These are phyloP conservation scores for Diaporthe capsici DNA, from an alignment of 2,329 filamentous ascomycete species.

Conservation along the genomic window DNA sequence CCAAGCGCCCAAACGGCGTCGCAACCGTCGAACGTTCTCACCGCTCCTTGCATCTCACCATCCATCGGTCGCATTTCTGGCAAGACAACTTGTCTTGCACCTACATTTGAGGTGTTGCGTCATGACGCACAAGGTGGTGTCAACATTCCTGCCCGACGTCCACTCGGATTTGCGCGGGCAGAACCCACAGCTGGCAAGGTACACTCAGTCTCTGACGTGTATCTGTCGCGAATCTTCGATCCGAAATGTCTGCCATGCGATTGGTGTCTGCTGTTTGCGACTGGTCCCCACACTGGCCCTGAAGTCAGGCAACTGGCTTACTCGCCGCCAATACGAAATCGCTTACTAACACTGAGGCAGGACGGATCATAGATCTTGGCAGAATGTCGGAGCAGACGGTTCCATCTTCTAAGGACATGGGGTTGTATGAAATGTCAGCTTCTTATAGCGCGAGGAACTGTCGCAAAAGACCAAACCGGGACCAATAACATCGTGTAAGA, in stretches of 20 bases:
- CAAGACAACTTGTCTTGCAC: background rate
- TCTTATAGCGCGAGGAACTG: too few species aligned
- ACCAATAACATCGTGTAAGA: too few species aligned
- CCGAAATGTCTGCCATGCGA: background rate
- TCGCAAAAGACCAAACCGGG: too few species aligned
- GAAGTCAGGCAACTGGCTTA: too few species aligned
- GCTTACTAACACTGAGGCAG: background rate
- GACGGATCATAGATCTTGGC: background rate
- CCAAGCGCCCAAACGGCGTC: constrained; percentile 11
- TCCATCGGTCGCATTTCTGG: background rate
- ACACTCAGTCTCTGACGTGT: constrained; percentile 9
- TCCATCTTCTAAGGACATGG: background rate
- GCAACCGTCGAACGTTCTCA: constrained; percentile 10
- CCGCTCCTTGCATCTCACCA: constrained; percentile 9
- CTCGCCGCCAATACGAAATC: background rate
- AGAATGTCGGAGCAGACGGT: too few species aligned
- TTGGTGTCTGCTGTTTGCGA: background rate
- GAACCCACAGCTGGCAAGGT: background rate
- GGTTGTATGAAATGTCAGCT: background rate
- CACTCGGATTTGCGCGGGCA: background rate
- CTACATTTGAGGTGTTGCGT: background rate
- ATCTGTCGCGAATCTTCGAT: background rate
- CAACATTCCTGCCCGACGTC: background rate
- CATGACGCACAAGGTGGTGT: constrained; percentile 2
- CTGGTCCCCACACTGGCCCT: too few species aligned